Evolutionary conservation across 1,284 basidiomycete species (phyloP), one percentile per base, ranked within the genome.

Genomic region (Baeospora myosura): DNA sequence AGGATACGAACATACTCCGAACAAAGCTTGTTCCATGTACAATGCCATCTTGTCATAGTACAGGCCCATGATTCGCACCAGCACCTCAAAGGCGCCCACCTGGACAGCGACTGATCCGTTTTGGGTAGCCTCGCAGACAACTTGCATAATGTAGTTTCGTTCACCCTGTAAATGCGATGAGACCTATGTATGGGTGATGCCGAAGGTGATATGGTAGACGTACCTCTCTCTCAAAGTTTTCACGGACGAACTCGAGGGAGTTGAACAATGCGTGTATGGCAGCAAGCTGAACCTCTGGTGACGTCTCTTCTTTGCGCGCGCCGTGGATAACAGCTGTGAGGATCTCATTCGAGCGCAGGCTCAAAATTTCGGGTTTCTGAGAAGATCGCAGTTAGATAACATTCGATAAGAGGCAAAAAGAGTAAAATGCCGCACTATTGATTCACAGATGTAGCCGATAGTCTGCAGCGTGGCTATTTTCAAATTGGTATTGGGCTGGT

Each of bases 131-230:
- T 98, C 96, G 61, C 95, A 99, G 20, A 98, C 90, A 39, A 98
- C 93, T 70, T 99, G 96, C 96, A 98, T 98, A 65, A 99, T 98
- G 69, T 97, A 98, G 68, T 98, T 98, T 41, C 95, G 81, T 64
- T 98, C 95, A 46, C 96, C 95, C 90, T 94, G 52, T 20, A 44
- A 30, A 40, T 42, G n/a, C n/a, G 6, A 42, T 48, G 36, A 52
- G 47, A 20, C 49, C 34, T 49, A 42, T 42, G 26, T 11, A 34
- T 47, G 36, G 40, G 35, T 21, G 18, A 41, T 22, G 26, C 41
- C 25, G 39, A 45, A 31, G 41, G 38, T 26, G 44, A 20, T 49
- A 31, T 39, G 33, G 17, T 20, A 14, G 20, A 55, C 76, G 44
- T 51, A 92, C 92, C 72, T 97, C 93, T 45, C 92, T 82, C 53